Percentiles rank a stretch among this genome's conserved stretches.
phyloP scores from a whole-genome alignment of 129 eudicot genomes.

The Sambucus nigra region DNA sequence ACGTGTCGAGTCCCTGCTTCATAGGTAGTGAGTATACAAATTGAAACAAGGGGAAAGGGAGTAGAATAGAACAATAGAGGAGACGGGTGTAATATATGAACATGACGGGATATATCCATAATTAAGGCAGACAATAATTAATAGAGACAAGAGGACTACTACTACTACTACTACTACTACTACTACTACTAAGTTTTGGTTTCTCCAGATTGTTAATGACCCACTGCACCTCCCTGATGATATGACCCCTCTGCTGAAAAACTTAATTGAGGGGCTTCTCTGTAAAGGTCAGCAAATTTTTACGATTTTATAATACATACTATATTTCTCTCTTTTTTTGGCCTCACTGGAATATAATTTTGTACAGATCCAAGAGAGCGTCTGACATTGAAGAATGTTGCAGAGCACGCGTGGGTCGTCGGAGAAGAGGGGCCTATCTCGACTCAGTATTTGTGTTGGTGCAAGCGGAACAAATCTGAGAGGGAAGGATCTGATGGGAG shows the following conservation, averaged over 20 bases:
- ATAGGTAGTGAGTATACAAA: too few species aligned
- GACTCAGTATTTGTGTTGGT: constrained; percentile 69
- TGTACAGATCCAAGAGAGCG: constrained; percentile 60
- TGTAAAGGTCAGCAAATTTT: constrained; percentile 65
- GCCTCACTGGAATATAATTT: background rate
- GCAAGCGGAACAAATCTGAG: constrained; percentile 29
- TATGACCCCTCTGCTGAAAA: constrained; percentile 56
- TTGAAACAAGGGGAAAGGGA: too few species aligned
- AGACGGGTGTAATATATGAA: too few species aligned
- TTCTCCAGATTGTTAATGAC: constrained; percentile 64
- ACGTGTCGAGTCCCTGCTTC: too few species aligned
- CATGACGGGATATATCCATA: too few species aligned
- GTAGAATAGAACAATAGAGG: too few species aligned
- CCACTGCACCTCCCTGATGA: constrained; percentile 46
- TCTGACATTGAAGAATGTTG: constrained; percentile 46
- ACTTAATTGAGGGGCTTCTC: constrained; percentile 88
- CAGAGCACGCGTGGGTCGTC: constrained; percentile 71
- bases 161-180: too few species aligned
- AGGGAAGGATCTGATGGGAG: background rate
- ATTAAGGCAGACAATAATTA: too few species aligned
- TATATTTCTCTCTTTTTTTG: too few species aligned
- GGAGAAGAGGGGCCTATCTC: constrained; percentile 60
- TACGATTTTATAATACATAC: too few species aligned
- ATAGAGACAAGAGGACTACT: too few species aligned
- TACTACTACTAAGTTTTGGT: background rate